A percentile compares a stretch with the other conserved stretches of the same genome.
These are phyloP conservation scores for Chalara sp. DNA, from an alignment of 2,329 filamentous ascomycete genomes.

Conservation along the genomic window DNA sequence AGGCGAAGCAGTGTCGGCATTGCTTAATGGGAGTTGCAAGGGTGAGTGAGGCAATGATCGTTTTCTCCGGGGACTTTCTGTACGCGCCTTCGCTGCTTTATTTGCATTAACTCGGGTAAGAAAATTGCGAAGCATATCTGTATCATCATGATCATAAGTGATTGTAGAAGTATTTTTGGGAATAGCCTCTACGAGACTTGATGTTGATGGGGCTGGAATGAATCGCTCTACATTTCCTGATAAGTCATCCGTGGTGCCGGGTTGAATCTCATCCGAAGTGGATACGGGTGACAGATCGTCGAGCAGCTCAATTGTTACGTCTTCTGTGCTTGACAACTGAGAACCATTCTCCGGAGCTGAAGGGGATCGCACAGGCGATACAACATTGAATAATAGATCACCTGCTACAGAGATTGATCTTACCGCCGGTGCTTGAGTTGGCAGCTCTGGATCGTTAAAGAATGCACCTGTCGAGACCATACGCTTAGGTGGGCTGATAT, in stretches of 20 bases:
- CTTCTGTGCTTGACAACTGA: neutral
- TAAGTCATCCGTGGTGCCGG: neutral
- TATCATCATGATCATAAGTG: slow-evolving; percentile 25
- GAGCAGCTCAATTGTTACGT: slow-evolving; percentile 3
- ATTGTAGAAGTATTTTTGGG: slow-evolving; percentile 7
- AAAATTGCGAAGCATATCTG: slow-evolving; percentile 30
- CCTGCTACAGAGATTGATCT: no score
- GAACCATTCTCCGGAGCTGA: neutral
- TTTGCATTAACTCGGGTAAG: slow-evolving; percentile 29
- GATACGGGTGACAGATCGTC: slow-evolving; percentile 11
- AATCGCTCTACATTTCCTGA: neutral
- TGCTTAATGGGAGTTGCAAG: slow-evolving; percentile 19
- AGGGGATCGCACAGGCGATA: neutral
- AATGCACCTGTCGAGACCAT: no score
- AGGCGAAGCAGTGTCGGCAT: slow-evolving; percentile 10
- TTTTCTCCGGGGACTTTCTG: slow-evolving; percentile 18
- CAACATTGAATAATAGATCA: neutral
- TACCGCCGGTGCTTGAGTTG: no score
- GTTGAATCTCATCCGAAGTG: neutral
- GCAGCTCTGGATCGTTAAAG: no score
- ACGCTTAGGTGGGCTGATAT: no score
- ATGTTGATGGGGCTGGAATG: slow-evolving; percentile 8
- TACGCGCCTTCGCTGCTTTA: slow-evolving; percentile 27
- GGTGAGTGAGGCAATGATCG: slow-evolving; percentile 26
- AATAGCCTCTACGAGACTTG: slow-evolving; percentile 8